Percentiles rank a stretch among this genome's conserved stretches.
Evolutionary conservation across 495 filamentous ascomycete species (phyloP).

Genomic region (Glonium stellatum): DNA sequence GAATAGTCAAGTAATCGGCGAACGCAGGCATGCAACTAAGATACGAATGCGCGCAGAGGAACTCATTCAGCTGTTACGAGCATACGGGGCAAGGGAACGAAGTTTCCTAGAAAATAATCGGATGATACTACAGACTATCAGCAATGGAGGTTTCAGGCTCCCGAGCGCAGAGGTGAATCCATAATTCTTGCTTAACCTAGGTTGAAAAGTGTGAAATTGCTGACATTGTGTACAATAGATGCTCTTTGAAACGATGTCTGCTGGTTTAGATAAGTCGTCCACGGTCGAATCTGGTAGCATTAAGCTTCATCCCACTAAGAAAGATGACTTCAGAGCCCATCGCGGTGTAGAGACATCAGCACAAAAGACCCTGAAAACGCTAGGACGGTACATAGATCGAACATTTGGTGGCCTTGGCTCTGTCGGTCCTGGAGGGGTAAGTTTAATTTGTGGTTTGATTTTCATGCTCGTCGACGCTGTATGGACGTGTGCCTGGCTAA

Average conservation of each 20-base stretch:
- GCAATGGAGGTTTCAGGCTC: not conserved
- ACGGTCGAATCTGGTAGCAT: not conserved
- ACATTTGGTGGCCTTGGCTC: not conserved
- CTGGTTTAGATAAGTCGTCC: not conserved
- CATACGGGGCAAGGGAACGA: not conserved
- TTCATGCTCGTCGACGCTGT: not conserved
- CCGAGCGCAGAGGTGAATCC: not conserved
- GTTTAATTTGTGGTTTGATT: not conserved
- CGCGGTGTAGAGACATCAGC: not conserved
- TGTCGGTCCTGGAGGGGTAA: not conserved
- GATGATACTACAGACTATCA: not conserved
- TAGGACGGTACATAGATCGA: not conserved
- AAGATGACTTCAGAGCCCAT: not conserved
- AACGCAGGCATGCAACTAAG: conserved; percentile 4
- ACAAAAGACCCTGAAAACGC: not conserved
- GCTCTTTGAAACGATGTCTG: not conserved
- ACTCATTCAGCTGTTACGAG: not conserved
- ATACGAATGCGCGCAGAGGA: conserved; percentile 3
- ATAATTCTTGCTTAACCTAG: not conserved
- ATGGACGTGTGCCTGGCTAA: not conserved
- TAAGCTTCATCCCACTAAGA: conserved; percentile 1
- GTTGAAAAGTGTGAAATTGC: not conserved
- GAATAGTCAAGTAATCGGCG: not conserved
- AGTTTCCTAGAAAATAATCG: conserved; percentile 1
- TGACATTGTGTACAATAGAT: not conserved